Percentiles rank a stretch among this genome's conserved stretches.
Evolutionary conservation across 352 stramenopile species (phyloP).

Genomic region (Pythium sukuiense): DNA sequence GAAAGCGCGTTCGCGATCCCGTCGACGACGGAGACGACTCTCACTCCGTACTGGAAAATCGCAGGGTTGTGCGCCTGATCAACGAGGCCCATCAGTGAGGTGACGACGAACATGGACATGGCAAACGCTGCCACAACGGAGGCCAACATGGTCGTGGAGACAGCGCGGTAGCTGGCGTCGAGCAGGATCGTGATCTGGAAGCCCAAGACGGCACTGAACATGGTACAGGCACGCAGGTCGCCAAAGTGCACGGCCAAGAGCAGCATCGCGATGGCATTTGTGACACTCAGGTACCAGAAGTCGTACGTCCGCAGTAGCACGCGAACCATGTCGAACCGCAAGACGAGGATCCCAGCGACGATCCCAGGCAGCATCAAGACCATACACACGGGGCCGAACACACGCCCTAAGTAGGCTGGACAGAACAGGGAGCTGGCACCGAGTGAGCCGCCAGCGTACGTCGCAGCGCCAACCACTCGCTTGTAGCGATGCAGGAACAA

Average conservation of each 20-base stretch:
- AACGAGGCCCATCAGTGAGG: slow-evolving; percentile 24
- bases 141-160: background rate
- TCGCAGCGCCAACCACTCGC: background rate
- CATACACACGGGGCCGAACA: background rate
- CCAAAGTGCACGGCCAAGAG: slow-evolving; percentile 16
- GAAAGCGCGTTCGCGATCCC: slow-evolving; percentile 18
- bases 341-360: slow-evolving; percentile 3
- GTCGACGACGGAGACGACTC: slow-evolving; percentile 13
- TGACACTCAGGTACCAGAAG: slow-evolving; percentile 32
- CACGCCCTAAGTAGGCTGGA: background rate
- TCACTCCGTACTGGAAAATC: slow-evolving; percentile 7
- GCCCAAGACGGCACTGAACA: slow-evolving; percentile 20
- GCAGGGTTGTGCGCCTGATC: background rate
- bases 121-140: slow-evolving; percentile 12
- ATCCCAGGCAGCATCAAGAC: slow-evolving; percentile 10
- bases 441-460: background rate
- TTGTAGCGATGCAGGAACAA: slow-evolving; percentile 7
- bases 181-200: slow-evolving; percentile 26
- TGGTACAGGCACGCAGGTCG: slow-evolving; percentile 7
- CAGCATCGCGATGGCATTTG: slow-evolving; percentile 19
- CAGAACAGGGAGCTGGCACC: slow-evolving; percentile 8
- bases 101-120: slow-evolving; percentile 13
- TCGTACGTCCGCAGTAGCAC: slow-evolving; percentile 31
- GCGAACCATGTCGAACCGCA: slow-evolving; percentile 30
- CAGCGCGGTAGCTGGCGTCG: slow-evolving; percentile 26